Percentiles rank a stretch among this genome's conserved stretches.
Conservation (phyloP, 73 alveolate genomes). For the Paraurostyla sp. region DNA sequence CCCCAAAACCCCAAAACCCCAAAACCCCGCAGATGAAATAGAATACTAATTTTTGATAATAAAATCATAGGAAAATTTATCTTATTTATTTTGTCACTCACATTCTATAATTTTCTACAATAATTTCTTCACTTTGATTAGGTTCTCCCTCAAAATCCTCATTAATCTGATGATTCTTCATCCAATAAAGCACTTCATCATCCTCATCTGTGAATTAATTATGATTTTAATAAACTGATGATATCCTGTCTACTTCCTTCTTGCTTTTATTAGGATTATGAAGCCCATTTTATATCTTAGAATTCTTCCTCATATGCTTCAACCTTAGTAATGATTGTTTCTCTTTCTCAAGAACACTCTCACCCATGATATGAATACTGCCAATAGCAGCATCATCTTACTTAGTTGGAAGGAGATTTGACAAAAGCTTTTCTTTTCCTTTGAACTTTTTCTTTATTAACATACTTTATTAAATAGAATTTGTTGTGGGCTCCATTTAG, state of each 20-base stretch:
- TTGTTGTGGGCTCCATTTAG: not conserved
- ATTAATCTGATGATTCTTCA: not conserved
- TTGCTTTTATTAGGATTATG: too few species aligned
- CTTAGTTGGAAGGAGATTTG: not conserved
- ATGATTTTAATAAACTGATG: too few species aligned
- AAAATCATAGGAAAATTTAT: too few species aligned
- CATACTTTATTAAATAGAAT: not conserved
- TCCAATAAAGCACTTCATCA: not conserved
- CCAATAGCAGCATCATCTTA: not conserved
- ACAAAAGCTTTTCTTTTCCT: not conserved
- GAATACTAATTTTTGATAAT: too few species aligned
- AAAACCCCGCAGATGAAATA: too few species aligned
- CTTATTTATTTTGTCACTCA: too few species aligned
- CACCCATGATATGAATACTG: not conserved
- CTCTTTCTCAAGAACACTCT: constrained; percentile 12
- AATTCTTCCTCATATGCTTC: too few species aligned
- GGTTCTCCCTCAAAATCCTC: not conserved
- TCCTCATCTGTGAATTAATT: too few species aligned
- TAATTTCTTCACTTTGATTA: not conserved
- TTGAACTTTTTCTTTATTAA: not conserved
- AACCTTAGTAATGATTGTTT: not conserved
- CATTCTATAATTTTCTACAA: too few species aligned
- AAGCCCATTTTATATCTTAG: too few species aligned
- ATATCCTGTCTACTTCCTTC: too few species aligned
- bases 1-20: too few species aligned